Evolutionary conservation across 75 land plant species (phyloP), one percentile per base, ranked within the genome.

Genomic region (Adiantum capillusveneris): DNA sequence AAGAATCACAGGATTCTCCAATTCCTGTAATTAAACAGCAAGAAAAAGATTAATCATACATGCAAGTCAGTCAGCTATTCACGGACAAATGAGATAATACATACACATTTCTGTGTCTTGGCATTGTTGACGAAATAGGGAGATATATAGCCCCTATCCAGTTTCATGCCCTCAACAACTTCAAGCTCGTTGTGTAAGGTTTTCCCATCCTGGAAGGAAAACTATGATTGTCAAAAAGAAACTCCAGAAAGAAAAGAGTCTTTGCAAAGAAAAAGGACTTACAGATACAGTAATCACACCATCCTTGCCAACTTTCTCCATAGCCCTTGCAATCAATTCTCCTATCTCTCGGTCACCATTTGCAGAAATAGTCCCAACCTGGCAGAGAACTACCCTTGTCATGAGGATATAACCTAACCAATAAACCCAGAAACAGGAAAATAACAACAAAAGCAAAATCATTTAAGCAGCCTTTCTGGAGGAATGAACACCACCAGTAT

Each of bases 271-370:
- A 9, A 34, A 34, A 34, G 37, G 9, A 67, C 84, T 75, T 75
- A 84, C 96, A 16, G 72, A 39, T 51, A 90, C 75, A 13, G 96
- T 90, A 28, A 90, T 90, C 7, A 90, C 96, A 29, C 96, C 96
- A 58, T 90, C 96, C 62, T 90, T 90, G 50, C 96, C 96, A 17
- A 87, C 96, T 76, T 79, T 87, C 62, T 84, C 92, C 92, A 90
- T 83, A 16, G 96, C 96, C 43, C 67, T 81, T 0, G 96, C 96
- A 60, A 90, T 69, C 52, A 90, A 60, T 50, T 90, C 92, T 39
- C 96, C 96, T 62, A 90, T 87, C 53, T 87, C 92, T 57, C 79
- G 48, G 11, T 81, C 79, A 26, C 79, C 96, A 72, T 90, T 90
- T 41, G 96, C 80, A 49, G 79, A 74, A 20, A 79, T 79, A 1